Percentiles rank a stretch among this genome's conserved stretches.
Evolutionary conservation across 108 stramenopile species (phyloP).

Genomic region (Cyclotella atomus): DNA sequence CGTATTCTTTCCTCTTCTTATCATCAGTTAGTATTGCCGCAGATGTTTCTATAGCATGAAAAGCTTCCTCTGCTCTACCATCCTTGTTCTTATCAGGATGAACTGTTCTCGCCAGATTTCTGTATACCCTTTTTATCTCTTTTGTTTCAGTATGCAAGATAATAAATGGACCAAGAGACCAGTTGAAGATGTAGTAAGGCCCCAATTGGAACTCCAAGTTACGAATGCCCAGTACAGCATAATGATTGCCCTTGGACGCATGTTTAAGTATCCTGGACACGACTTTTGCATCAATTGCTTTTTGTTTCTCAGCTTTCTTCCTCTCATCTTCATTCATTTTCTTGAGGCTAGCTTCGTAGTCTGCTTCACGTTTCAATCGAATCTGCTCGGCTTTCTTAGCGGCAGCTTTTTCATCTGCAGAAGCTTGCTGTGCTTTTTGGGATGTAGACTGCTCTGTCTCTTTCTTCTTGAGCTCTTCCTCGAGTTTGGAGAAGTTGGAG

Average conservation of each 20-base stretch:
- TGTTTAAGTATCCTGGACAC: conserved; percentile 63
- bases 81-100: conserved; percentile 69
- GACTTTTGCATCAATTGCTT: conserved; percentile 62
- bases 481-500: conserved; percentile 31
- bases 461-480: conserved; percentile 43
- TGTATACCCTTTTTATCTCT: conserved; percentile 53
- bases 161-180: conserved; percentile 25
- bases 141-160: conserved; percentile 44
- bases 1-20: conserved; percentile 59
- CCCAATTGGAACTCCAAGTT: conserved; percentile 63
- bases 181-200: conserved; percentile 40
- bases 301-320: conserved; percentile 54
- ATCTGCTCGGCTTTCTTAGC: conserved; percentile 30
- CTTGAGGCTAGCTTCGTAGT: conserved; percentile 68
- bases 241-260: conserved; percentile 52
- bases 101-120: conserved; percentile 50
- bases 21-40: conserved; percentile 70
- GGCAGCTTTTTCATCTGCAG: conserved; percentile 24
- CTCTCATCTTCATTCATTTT: conserved; percentile 73
- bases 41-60: conserved; percentile 75
- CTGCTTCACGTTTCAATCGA: conserved; percentile 58
- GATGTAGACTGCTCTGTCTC: conserved; percentile 20
- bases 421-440: conserved; percentile 9
- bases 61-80: conserved; percentile 84
- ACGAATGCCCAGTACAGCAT: conserved; percentile 76